Evolutionary conservation across 345 rosid genomes (phyloP), one percentile per base, ranked within the genome.

Genomic region (Pseudoturritis turrita): DNA sequence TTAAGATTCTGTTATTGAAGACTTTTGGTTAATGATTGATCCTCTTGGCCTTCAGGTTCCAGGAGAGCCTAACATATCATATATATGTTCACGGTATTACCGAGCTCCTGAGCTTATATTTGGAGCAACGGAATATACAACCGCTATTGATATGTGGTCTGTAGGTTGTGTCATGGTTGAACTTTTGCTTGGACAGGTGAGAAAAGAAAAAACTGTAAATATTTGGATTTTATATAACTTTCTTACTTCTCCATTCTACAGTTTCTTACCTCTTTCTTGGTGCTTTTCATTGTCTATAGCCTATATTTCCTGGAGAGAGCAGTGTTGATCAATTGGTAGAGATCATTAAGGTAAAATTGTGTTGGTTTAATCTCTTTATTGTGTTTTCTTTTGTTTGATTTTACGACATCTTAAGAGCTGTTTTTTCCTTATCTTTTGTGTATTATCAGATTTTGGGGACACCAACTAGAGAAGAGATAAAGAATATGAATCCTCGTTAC

Each of bases 31-130:
- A 7, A 29, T 33, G 69, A 59, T 5, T 33, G 17, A 15, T 64
- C 44, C 50, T 67, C 41, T 57, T 55, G 40, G 65, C 67, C 68
- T 60, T 50, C 50, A 92, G 98, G 85, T 92, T 43, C 90, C 97
- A 60, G 93, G 96, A 75, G 98, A 92, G 72, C 88, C 98, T 60
- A 92, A 92, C 81, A 86, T 92, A 74, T 82, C 98, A 1, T 92
- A 92, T 53, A 92, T 90, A 44, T 92, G 98, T 81, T 92, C 98
- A n/a, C 77, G 98, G 62, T 92, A 92, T 77, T 92, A 90, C 71
- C 84, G 98, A 74, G 97, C 98, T 25, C 98, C 98, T 0, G 98
- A 92, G 77, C 94, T 92, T 63, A 92, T 92, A 78, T 92, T 92
- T 59, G 98, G 98, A 36, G 91, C 93, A 23, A 81, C 96, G 6